A percentile compares a stretch with the other conserved stretches of the same genome.
These are phyloP conservation scores for Camelina laxa DNA, from an alignment of 345 rosid genomes.

Conservation along the genomic window DNA sequence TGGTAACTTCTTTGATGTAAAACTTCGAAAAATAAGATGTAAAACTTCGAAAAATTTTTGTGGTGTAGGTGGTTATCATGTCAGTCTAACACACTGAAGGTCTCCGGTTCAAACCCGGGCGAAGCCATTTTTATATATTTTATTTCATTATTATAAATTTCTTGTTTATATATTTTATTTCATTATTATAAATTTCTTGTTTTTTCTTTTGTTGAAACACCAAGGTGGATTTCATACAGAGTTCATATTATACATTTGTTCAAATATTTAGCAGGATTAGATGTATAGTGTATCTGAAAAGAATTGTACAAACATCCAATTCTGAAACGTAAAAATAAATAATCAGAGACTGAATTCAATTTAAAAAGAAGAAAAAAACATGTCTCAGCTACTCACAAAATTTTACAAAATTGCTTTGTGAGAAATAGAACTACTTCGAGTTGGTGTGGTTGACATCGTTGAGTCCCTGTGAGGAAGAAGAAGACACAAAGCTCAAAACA, in stretches of 20 bases:
- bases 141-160: not conserved
- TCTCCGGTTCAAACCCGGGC: conserved; percentile 94
- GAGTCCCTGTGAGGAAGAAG: conserved; percentile 46
- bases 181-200: not conserved
- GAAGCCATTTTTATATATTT: conserved; percentile 51
- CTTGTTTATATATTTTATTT: not conserved
- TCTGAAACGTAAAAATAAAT: not conserved
- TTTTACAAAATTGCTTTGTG: conserved; percentile 40
- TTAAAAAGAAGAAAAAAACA: conserved; percentile 1
- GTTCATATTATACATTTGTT: conserved; percentile 28
- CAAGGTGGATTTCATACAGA: not conserved
- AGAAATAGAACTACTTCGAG: conserved; percentile 44
- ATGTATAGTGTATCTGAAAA: conserved; percentile 19
- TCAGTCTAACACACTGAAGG: conserved; percentile 98
- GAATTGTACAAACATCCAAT: conserved; percentile 25
- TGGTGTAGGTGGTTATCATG: conserved; percentile 99
- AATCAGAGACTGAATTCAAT: conserved; percentile 19
- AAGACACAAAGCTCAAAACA: conserved; percentile 11
- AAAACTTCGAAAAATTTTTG: too few species aligned
- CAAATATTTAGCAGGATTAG: conserved; percentile 12
- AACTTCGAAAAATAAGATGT: too few species aligned
- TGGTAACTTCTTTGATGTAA: too few species aligned
- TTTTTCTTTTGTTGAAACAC: not conserved
- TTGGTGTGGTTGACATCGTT: conserved; percentile 51
- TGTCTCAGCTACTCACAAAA: conserved; percentile 32